These are phyloP conservation scores for Pythium guiyangense DNA, from an alignment of 352 stramenopile species.

Conservation along the genomic window DNA sequence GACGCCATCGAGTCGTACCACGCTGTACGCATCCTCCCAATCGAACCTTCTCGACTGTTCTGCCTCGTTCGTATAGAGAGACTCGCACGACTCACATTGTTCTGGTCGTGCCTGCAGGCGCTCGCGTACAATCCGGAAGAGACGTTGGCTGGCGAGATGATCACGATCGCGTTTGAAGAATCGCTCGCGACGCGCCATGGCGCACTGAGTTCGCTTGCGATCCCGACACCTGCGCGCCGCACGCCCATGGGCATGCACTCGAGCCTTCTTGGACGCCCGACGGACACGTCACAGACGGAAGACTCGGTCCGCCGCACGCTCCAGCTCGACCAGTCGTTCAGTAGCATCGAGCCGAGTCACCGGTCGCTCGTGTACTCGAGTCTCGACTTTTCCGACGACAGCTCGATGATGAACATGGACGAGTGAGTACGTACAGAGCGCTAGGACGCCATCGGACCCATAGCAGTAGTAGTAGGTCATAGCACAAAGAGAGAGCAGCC, in stretches of 20 bases:
- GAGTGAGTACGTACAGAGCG: slow-evolving; percentile 20
- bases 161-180: slow-evolving; percentile 76
- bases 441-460: too few relatives aligned
- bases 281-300: slow-evolving; percentile 16
- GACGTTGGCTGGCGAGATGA: slow-evolving; percentile 75
- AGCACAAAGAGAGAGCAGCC: too few relatives aligned
- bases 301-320: slow-evolving; percentile 32
- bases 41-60: background rate
- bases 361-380: slow-evolving; percentile 51
- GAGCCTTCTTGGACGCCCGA: slow-evolving; percentile 11
- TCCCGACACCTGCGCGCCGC: slow-evolving; percentile 16
- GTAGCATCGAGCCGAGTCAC: slow-evolving; percentile 63
- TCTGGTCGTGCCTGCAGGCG: too few relatives aligned
- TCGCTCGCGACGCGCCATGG: slow-evolving; percentile 40
- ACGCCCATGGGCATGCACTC: slow-evolving; percentile 39
- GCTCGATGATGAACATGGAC: slow-evolving; percentile 75
- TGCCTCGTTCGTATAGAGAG: background rate
- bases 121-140: slow-evolving; percentile 78
- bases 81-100: background rate
- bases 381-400: slow-evolving; percentile 73
- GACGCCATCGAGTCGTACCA: slow-evolving; percentile 94
- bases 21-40: slow-evolving; percentile 33
- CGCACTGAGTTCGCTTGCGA: slow-evolving; percentile 28
- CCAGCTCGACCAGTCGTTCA: slow-evolving; percentile 61
- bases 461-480: too few relatives aligned